Conservation (phyloP, 1,284 basidiomycete genomes). For the Sphagnurus paluster region DNA sequence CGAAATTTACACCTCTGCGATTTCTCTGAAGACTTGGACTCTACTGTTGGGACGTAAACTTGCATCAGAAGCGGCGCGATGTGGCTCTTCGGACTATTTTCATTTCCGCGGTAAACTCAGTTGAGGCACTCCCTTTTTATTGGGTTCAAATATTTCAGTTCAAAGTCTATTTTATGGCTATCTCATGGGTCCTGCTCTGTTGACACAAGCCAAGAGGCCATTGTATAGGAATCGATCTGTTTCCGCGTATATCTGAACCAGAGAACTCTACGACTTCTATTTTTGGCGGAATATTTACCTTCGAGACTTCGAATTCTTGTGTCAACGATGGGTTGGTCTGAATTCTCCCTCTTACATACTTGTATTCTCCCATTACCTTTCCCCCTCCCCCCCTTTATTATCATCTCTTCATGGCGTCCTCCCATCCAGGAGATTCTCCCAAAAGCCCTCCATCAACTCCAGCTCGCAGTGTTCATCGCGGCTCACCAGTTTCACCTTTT, state of each 20-base stretch:
- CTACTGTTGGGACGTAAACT: not conserved
- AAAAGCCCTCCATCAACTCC: conserved; percentile 25
- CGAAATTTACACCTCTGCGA: not conserved
- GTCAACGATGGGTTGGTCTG: conserved; percentile 15
- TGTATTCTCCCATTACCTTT: conserved; percentile 11
- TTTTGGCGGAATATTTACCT: conserved; percentile 15
- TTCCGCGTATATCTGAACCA: too few species aligned
- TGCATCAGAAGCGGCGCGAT: not conserved
- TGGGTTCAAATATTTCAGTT: too few species aligned
- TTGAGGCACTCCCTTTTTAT: too few species aligned
- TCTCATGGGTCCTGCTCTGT: too few species aligned
- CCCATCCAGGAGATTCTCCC: conserved; percentile 15
- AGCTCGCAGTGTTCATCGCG: conserved; percentile 12
- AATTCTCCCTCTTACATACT: conserved; percentile 17
- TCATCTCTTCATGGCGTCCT: conserved; percentile 27
- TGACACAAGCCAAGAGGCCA: too few species aligned
- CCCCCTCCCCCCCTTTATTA: conserved; percentile 16
- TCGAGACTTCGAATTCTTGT: conserved; percentile 15
- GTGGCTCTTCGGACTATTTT: conserved; percentile 1
- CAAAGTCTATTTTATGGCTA: too few species aligned
- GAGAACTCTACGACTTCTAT: conserved; percentile 12
- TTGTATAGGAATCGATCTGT: too few species aligned
- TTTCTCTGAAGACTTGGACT: not conserved
- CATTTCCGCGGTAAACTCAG: conserved; percentile 20
- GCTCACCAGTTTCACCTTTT: conserved; percentile 8